phyloP scores from a whole-genome alignment of 208 protist species.

The Trypanosoma lewisi region DNA sequence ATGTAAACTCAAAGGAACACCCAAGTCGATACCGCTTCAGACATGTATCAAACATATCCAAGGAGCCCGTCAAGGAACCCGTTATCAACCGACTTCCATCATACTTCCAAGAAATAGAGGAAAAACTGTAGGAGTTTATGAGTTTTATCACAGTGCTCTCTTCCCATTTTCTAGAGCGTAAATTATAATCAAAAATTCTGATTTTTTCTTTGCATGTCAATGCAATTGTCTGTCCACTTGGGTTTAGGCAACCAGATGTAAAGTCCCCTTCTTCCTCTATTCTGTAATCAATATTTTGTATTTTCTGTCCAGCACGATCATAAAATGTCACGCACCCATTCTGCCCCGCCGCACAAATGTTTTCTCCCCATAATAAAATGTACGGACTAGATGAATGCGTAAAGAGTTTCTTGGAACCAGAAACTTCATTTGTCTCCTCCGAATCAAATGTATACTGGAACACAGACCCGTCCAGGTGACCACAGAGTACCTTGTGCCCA shows the following conservation, averaged over 20 bases:
- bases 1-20: conserved; percentile 97
- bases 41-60: conserved; percentile 97
- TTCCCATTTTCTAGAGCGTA: conserved; percentile 91
- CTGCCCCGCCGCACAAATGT: conserved; percentile 87
- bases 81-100: conserved; percentile 94
- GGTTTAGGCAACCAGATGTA: conserved; percentile 88
- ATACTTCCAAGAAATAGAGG: conserved; percentile 89
- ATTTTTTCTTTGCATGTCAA: conserved; percentile 89
- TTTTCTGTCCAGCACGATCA: conserved; percentile 81
- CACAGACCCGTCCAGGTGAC: conserved; percentile 92
- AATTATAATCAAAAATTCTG: conserved; percentile 93
- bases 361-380: conserved; percentile 92
- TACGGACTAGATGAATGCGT: conserved; percentile 88
- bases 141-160: conserved; percentile 77
- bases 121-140: conserved; percentile 92
- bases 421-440: conserved; percentile 53
- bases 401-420: conserved; percentile 80
- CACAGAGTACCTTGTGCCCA: conserved; percentile 85
- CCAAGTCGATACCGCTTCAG: conserved; percentile 93
- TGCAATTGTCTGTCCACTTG: conserved; percentile 91
- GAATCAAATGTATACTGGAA: conserved; percentile 89
- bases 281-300: conserved; percentile 89
- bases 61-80: conserved; percentile 89
- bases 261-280: conserved; percentile 90
- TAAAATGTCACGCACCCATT: conserved; percentile 94